Base-by-base conservation (phyloP, 1,284 basidiomycete species). In the Sporisorium exsertum region DNA sequence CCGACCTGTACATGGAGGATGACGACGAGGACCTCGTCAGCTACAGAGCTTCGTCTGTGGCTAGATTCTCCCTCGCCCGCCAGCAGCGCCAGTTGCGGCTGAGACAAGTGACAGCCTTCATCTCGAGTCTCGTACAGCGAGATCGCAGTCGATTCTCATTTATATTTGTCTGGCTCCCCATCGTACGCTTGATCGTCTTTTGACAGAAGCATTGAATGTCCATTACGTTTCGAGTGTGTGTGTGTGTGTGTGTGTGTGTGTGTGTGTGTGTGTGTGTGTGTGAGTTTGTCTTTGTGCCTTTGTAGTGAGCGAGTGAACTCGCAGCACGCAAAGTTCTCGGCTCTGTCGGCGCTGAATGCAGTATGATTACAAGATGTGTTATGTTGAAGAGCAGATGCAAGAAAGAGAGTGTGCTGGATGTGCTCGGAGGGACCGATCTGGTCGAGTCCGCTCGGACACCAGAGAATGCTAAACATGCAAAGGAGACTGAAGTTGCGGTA, bases 1-100 rank as follows among this genome's bases (percentile, higher is more conserved):
- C n/a, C 35, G 60, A 69, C 26, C 52, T 69, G 12, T 69, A 69
- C 35, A 62, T 57, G 18, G 67, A 70, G 49, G 67, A 60, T 12
- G 67, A 70, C 22, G 61, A 64, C 46, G 67, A 70, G 13, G 67
- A 70, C 16, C 61, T 70, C 7, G 40, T 70, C 57, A 55, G 35
- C 52, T 70, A 62, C 29, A 13, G 59, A 42, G 45, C 50, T 49
- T 29, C 47, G 1, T n/a, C 24, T 13, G 16, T 18, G 5, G 7
- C 16, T n/a, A 49, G 26, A 16, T 49, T 49, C 16, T n/a, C n/a
- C n/a, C n/a, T n/a, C n/a, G n/a, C n/a, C n/a, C n/a, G n/a, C n/a
- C n/a, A n/a, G n/a, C n/a, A n/a, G n/a, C n/a, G n/a, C n/a, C n/a
- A n/a, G n/a, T n/a, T n/a, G n/a, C n/a, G n/a, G n/a, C n/a, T n/a